Base-by-base conservation (phyloP, 2,329 filamentous ascomycete genomes). In the Xylaria arbuscula region DNA sequence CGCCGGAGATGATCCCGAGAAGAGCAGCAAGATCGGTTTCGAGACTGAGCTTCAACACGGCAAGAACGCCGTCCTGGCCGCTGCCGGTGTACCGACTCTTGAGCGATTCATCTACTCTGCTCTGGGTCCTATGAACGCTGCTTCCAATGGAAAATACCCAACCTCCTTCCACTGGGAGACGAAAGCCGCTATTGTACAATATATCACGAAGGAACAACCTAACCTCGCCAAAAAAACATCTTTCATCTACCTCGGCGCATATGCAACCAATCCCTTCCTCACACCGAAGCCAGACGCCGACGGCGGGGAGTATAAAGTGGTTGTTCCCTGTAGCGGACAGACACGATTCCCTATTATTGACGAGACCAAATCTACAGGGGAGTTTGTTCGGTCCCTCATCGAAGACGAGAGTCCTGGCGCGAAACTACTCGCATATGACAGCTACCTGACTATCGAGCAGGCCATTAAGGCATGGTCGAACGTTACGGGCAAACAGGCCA, bases 401-500 rank as follows among this genome's bases (percentile, higher is more conserved):
- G 78, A 83, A 40, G 75, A 80, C 24, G 81, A 84, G 59, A 73
- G 72, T 0, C 68, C 80, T 0, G 79, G 80, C 0, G 81, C 76
- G 1, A 84, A 81, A 34, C 74, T 87, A 1, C 71, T 85, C 1
- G 85, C 83, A 0, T 85, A 83, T 63, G 80, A 85, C 56, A 79
- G 77, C 55, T 77, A 80, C 55, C 56, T 82, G 9, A 79, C 73
- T 0, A 62, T 82, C 0, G 70, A 66, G 0, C 76, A 84, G 42
- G 70, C 77, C 1, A 63, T 80, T 1, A 75, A 79, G 0, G 56
- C 73, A 0, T 86, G 82, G 80, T 74, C 74, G 1, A 76, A 68
- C 40, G 76, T 77, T 7, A 81, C 80, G 0, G 82, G 81, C 0
- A 78, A 81, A 28, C 66, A 78, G n/a, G 80, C 78, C 0, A 70